Evolutionary conservation across 2,329 filamentous ascomycete species (phyloP).

Genomic region (Microsporum canis): DNA sequence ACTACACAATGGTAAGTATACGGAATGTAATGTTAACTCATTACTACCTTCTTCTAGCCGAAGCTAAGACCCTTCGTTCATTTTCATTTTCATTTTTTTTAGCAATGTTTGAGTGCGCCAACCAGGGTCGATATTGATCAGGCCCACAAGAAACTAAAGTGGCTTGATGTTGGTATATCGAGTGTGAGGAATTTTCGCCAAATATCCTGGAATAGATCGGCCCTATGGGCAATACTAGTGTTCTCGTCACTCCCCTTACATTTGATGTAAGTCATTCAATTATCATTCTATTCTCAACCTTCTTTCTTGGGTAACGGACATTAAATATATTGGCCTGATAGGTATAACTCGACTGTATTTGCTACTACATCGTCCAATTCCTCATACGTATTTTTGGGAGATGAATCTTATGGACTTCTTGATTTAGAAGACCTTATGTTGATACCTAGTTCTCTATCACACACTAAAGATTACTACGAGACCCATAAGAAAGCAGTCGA

Average conservation of each 20-base stretch:
- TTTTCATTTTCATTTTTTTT: not conserved
- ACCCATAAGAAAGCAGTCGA: not conserved
- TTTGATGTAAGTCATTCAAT: not conserved
- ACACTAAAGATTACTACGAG: not conserved
- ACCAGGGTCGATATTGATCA: slow-evolving; percentile 19
- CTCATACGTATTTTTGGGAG: not conserved
- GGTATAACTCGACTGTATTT: not conserved
- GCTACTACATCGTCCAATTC: not conserved
- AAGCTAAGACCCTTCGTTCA: too few relatives aligned
- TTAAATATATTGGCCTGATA: not conserved
- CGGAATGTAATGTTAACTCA: slow-evolving; percentile 8
- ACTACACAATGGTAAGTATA: slow-evolving; percentile 29
- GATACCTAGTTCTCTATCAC: not conserved
- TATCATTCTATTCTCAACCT: not conserved
- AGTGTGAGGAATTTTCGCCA: slow-evolving; percentile 20
- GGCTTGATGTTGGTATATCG: slow-evolving; percentile 24
- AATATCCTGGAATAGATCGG: not conserved
- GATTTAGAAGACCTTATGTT: not conserved
- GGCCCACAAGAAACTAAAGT: slow-evolving; percentile 21
- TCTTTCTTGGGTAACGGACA: not conserved
- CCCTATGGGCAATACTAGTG: not conserved
- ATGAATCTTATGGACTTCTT: not conserved
- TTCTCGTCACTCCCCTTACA: not conserved
- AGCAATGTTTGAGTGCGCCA: not conserved
- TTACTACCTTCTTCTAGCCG: too few relatives aligned